Percentiles rank a stretch among this genome's conserved stretches.
These are phyloP conservation scores for Mediolabrus comicus DNA, from an alignment of 108 stramenopile species.

Conservation along the genomic window DNA sequence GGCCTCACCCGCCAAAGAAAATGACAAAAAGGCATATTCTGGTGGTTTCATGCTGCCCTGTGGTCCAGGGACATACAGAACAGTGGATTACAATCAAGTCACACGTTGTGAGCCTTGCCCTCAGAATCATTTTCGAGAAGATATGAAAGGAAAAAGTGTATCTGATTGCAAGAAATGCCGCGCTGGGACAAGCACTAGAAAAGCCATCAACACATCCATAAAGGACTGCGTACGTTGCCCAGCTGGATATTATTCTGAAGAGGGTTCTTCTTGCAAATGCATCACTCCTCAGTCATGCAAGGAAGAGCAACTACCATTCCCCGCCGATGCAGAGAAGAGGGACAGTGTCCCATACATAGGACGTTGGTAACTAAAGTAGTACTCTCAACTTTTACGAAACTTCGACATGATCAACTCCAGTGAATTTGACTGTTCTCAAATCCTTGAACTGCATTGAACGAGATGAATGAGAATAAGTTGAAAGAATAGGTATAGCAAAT, in stretches of 20 bases:
- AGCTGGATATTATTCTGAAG: constrained; percentile 40
- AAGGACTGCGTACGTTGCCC: constrained; percentile 46
- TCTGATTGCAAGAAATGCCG: constrained; percentile 52
- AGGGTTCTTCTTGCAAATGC: constrained; percentile 36
- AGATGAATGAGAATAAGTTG: background rate
- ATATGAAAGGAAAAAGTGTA: constrained; percentile 41
- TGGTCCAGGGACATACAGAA: constrained; percentile 62
- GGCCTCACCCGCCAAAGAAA: constrained; percentile 14
- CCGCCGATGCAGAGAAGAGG: constrained; percentile 55
- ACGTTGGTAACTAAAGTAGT: constrained; percentile 12
- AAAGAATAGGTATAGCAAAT: background rate
- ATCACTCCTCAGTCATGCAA: constrained; percentile 44
- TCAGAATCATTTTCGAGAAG: constrained; percentile 49
- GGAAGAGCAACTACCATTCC: constrained; percentile 24
- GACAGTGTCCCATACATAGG: constrained; percentile 28
- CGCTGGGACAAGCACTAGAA: constrained; percentile 43
- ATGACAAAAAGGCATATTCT: background rate
- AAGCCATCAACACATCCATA: constrained; percentile 12
- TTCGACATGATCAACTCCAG: constrained; percentile 8
- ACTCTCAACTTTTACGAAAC: background rate
- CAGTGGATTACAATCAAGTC: constrained; percentile 47
- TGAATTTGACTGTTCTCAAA: constrained; percentile 24
- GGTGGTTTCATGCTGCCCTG: constrained; percentile 63
- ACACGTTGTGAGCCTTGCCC: constrained; percentile 51
- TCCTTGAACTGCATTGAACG: constrained; percentile 16